Evolutionary conservation across 345 rosid species (phyloP), one percentile per base, ranked within the genome.

Genomic region (Corymbia maculata): DNA sequence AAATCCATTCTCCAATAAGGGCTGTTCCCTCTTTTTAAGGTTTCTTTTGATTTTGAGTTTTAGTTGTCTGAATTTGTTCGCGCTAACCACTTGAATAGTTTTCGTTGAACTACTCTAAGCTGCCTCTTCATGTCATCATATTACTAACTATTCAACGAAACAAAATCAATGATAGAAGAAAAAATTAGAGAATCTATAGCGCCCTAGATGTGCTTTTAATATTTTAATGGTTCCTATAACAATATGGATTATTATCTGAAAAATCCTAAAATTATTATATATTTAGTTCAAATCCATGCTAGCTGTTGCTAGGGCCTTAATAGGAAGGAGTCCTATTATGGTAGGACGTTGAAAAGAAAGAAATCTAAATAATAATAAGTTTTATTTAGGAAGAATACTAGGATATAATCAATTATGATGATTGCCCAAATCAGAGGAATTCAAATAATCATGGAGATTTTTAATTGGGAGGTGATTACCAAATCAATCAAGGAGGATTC

Each of bases 181-280:
- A 55, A 55, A 5, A 55, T 55, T n/a, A 55, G 61, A 55, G 61
- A 55, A 55, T 21, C 26, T 55, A 21, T 21, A 55, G 19, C 21
- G 79, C 80, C 80, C 22, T 5, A 4, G 8, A 70, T 70, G 80
- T 1, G 16, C 24, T 70, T 17, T 36, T 70, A 17, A 36, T 70
- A 17, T 36, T 19, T 5, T 17, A 16, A 36, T 70, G 80, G 7
- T 70, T 70, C 80, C 36, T 36, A 9, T 36, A 4, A 68, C 0
- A 2, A 4, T 30, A 32, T 36, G 42, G 42, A 36, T 36, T 36
- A 36, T 36, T 36, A 36, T 36, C 42, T 4, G 12, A 10, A 68
- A 32, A 8, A 3, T 30, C 44, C 16, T 68, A 0, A 68, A 68
- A 0, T 3, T 4, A 68, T 16, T 32, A 6, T 30, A 4, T 3